These are phyloP conservation scores for Anastatica hierochuntica DNA, from an alignment of 345 rosid genomes.

Conservation along the genomic window DNA sequence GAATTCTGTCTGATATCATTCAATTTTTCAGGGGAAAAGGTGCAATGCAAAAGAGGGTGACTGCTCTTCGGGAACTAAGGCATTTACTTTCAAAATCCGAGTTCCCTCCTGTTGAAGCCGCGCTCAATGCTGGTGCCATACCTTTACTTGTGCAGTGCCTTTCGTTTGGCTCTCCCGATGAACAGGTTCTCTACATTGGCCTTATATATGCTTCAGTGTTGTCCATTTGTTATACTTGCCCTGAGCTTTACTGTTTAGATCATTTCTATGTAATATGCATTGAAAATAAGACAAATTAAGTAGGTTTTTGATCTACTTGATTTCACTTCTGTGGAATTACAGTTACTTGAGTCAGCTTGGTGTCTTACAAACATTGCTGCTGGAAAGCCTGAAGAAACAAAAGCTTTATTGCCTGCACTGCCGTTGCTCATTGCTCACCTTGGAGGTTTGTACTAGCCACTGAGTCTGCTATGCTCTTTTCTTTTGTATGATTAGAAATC, in stretches of 20 bases:
- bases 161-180: conserved; percentile 84
- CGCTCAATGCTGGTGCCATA: conserved; percentile 71
- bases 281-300: too few relatives aligned
- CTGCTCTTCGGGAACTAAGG: conserved; percentile 77
- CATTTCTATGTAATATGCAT: too few relatives aligned
- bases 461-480: background rate
- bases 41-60: conserved; percentile 69
- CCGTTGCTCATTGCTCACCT: conserved; percentile 90
- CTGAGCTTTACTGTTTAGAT: background rate
- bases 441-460: conserved; percentile 55
- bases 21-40: conserved; percentile 64
- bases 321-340: conserved; percentile 22
- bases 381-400: conserved; percentile 91
- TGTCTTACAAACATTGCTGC: conserved; percentile 97
- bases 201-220: background rate
- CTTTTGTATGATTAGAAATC: background rate
- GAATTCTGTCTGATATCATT: conserved; percentile 1
- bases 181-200: conserved; percentile 48
- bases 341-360: conserved; percentile 98
- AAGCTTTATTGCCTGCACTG: conserved; percentile 70
- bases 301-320: background rate
- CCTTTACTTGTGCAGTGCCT: conserved; percentile 84
- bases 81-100: conserved; percentile 74
- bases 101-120: conserved; percentile 77
- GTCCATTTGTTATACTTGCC: background rate